phyloP scores from a whole-genome alignment of 2,329 filamentous ascomycete genomes.

The Grosmannia clavigera region DNA sequence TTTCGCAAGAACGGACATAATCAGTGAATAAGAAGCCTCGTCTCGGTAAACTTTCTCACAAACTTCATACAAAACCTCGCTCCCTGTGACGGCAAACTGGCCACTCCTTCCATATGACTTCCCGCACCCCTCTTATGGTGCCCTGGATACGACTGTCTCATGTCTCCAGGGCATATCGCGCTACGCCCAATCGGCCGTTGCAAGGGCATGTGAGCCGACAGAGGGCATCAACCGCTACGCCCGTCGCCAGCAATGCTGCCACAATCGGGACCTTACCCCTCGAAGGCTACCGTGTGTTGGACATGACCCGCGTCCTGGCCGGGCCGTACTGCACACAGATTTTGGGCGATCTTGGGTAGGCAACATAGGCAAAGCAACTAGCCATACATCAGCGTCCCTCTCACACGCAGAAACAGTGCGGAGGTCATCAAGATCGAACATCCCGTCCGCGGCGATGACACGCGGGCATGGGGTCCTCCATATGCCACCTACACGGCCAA shows the following conservation, averaged over 20 bases:
- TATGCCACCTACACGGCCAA: conserved; percentile 66
- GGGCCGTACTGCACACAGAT: conserved; percentile 99
- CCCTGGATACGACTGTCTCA: not conserved
- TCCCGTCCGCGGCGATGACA: conserved; percentile 82
- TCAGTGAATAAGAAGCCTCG: not conserved
- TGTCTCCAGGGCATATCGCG: not conserved
- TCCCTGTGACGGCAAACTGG: not conserved
- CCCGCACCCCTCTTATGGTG: not conserved
- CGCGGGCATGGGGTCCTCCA: conserved; percentile 89
- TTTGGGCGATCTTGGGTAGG: conserved; percentile 83
- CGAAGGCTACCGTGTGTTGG: conserved; percentile 76
- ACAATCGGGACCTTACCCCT: conserved; percentile 42
- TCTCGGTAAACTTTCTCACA: not conserved
- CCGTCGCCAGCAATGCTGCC: not conserved
- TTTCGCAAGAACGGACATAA: not conserved
- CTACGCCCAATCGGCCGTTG: not conserved
- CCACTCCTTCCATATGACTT: not conserved
- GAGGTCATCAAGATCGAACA: conserved; percentile 98
- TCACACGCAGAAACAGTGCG: conserved; percentile 43
- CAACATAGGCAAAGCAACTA: not conserved
- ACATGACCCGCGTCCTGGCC: conserved; percentile 93
- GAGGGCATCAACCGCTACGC: not conserved
- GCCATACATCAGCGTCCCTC: not conserved
- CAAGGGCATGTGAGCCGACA: not conserved
- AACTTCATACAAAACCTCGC: not conserved